These are phyloP conservation scores for Acanthamoeba triangularis DNA, from an alignment of 208 protist species.

Conservation along the genomic window DNA sequence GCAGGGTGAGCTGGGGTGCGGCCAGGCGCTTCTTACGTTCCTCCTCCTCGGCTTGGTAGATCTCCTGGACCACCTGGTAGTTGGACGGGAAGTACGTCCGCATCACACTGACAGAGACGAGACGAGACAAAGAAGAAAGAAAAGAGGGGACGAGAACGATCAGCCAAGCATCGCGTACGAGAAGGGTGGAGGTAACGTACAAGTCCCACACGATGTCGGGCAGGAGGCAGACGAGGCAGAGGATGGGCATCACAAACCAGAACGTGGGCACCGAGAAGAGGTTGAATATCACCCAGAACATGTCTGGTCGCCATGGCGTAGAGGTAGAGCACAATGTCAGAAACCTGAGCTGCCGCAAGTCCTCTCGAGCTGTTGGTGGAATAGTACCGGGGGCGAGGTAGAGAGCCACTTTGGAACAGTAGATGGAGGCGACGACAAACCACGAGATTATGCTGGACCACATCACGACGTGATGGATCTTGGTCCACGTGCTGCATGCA, in stretches of 20 bases:
- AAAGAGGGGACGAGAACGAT: background rate
- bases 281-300: slow-evolving; percentile 51
- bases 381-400: slow-evolving; percentile 18
- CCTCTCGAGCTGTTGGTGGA: background rate
- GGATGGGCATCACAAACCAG: slow-evolving; percentile 7
- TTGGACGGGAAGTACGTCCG: slow-evolving; percentile 68
- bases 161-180: background rate
- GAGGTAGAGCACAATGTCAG: background rate
- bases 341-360: background rate
- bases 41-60: slow-evolving; percentile 11
- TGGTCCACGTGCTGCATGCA: background rate
- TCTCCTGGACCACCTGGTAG: slow-evolving; percentile 60
- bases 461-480: slow-evolving; percentile 39
- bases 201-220: slow-evolving; percentile 57
- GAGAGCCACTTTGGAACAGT: slow-evolving; percentile 31
- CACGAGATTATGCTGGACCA: slow-evolving; percentile 23
- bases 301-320: background rate
- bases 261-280: slow-evolving; percentile 51
- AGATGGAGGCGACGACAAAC: slow-evolving; percentile 45
- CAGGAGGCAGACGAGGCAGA: slow-evolving; percentile 28
- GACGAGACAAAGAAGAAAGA: background rate
- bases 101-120: background rate
- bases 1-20: background rate
- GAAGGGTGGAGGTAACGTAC: background rate
- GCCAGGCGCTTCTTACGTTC: background rate